Conservation (phyloP, 2,329 filamentous ascomycete genomes). For the Neonectria faginata region DNA sequence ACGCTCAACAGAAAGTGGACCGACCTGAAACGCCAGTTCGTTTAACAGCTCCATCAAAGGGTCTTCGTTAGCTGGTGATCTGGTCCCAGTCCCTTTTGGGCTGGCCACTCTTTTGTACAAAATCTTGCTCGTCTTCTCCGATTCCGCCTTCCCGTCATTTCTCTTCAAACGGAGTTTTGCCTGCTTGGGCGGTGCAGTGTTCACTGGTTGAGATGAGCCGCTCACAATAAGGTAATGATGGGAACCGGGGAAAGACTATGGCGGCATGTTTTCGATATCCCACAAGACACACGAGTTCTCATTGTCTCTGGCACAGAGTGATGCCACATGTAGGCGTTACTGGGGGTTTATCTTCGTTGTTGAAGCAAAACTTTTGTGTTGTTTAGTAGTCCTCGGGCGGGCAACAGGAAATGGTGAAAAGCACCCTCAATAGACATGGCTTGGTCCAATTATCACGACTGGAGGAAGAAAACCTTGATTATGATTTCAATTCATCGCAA, state of each 20-base stretch:
- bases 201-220: slow-evolving; percentile 31
- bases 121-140: slow-evolving; percentile 26
- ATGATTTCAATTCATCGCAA: slow-evolving; percentile 50
- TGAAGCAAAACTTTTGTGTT: slow-evolving; percentile 21
- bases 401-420: slow-evolving; percentile 19
- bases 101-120: slow-evolving; percentile 44
- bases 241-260: slow-evolving; percentile 28
- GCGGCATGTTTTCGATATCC: slow-evolving; percentile 36
- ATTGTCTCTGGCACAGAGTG: slow-evolving; percentile 20
- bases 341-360: slow-evolving; percentile 18
- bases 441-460: slow-evolving; percentile 30
- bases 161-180: slow-evolving; percentile 21
- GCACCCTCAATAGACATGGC: slow-evolving; percentile 19
- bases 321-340: slow-evolving; percentile 29
- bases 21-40: slow-evolving; percentile 74
- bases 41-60: slow-evolving; percentile 44
- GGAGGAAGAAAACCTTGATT: slow-evolving; percentile 43
- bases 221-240: slow-evolving; percentile 38
- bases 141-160: slow-evolving; percentile 24
- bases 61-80: slow-evolving; percentile 13
- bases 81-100: slow-evolving; percentile 15
- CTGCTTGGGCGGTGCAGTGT: slow-evolving; percentile 24
- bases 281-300: slow-evolving; percentile 30
- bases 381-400: slow-evolving; percentile 13
- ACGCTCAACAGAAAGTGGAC: slow-evolving; percentile 81